Evolutionary conservation across 495 filamentous ascomycete species (phyloP).

Genomic region (Neurospora intermedia): DNA sequence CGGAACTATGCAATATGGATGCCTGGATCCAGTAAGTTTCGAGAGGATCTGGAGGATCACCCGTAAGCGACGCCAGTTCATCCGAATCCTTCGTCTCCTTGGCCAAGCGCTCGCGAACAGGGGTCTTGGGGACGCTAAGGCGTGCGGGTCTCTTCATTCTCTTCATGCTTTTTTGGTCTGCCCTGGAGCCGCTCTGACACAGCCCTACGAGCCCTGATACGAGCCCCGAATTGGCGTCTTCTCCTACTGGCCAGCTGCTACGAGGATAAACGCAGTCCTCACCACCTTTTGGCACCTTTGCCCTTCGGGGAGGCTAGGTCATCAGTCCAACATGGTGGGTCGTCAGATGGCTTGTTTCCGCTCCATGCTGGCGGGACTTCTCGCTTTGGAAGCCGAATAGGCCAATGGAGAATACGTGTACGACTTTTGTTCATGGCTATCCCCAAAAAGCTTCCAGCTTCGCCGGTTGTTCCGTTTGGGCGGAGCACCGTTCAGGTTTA

Average conservation of each 20-base stretch:
- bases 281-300: background rate
- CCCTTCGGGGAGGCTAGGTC: background rate
- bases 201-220: slow-evolving; percentile 7
- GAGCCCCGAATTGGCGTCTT: background rate
- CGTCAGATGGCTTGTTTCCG: background rate
- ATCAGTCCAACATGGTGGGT: background rate
- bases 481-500: background rate
- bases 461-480: background rate
- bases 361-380: background rate
- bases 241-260: slow-evolving; percentile 7
- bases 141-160: background rate
- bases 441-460: background rate
- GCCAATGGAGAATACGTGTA: background rate
- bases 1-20: background rate
- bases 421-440: background rate
- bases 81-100: background rate
- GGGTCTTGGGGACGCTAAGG: background rate
- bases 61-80: background rate
- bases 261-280: background rate
- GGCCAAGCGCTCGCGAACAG: background rate
- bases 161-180: background rate
- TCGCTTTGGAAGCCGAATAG: background rate
- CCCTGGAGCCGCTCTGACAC: slow-evolving; percentile 2
- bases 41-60: background rate
- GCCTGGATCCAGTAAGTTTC: background rate